These are phyloP conservation scores for Aspergillus brasiliensis DNA, from an alignment of 2,329 filamentous ascomycete genomes.

Conservation along the genomic window DNA sequence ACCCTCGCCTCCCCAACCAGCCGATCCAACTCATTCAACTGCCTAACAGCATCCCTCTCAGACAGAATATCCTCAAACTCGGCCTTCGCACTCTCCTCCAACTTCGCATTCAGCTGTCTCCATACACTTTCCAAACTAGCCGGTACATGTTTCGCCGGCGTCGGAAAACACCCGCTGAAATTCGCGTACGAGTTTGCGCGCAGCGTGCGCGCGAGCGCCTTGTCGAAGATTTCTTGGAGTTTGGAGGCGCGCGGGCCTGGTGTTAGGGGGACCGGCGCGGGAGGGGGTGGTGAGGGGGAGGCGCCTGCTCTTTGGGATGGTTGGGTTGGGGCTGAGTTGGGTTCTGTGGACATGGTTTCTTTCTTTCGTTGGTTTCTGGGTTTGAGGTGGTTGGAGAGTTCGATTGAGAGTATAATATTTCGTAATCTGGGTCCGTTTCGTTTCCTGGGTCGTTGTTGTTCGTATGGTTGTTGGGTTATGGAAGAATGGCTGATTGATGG, in stretches of 20 bases:
- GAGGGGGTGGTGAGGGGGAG: constrained; percentile 55
- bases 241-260: constrained; percentile 63
- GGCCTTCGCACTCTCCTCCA: constrained; percentile 58
- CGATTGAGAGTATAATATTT: background rate
- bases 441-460: background rate
- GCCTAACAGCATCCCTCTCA: constrained; percentile 58
- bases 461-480: background rate
- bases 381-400: background rate
- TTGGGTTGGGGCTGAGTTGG: too few species aligned
- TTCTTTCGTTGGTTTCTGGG: background rate
- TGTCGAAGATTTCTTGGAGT: constrained; percentile 61
- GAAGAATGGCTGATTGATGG: background rate
- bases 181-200: constrained; percentile 63
- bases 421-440: background rate
- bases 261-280: constrained; percentile 56
- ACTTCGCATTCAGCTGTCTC: constrained; percentile 59
- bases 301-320: constrained; percentile 17
- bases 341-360: constrained; percentile 24
- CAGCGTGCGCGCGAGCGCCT: constrained; percentile 62
- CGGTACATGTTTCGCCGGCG: constrained; percentile 59
- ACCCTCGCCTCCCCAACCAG: constrained; percentile 60
- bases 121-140: constrained; percentile 59
- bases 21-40: constrained; percentile 63
- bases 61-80: constrained; percentile 64
- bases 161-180: constrained; percentile 66